A percentile compares a stretch with the other conserved stretches of the same genome.
These are phyloP conservation scores for Podaxis mareebaensis DNA, from an alignment of 768 basidiomycete species.

Conservation along the genomic window DNA sequence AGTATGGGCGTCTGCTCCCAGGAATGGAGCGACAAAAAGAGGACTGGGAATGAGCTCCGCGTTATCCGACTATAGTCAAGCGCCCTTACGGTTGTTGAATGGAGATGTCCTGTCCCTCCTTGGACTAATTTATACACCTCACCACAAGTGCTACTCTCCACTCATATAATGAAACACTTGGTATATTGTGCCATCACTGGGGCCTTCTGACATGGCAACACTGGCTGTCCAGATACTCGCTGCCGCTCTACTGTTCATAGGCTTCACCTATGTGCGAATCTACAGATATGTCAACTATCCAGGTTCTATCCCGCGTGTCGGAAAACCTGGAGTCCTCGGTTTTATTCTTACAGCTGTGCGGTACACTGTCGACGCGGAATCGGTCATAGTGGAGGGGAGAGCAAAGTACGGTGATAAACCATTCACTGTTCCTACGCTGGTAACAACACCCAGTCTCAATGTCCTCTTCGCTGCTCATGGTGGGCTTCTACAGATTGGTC, in stretches of 20 bases:
- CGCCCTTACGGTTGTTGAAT: background rate
- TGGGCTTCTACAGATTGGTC: slow-evolving; percentile 27
- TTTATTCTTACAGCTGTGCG: slow-evolving; percentile 36
- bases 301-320: slow-evolving; percentile 33
- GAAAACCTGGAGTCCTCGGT: slow-evolving; percentile 33
- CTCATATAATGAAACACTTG: background rate
- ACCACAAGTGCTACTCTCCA: background rate
- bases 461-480: background rate
- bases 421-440: slow-evolving; percentile 33
- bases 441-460: slow-evolving; percentile 9
- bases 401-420: slow-evolving; percentile 11
- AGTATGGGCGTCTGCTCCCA: background rate
- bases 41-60: background rate
- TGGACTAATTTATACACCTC: background rate
- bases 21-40: background rate
- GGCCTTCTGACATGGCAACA: background rate
- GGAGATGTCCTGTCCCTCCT: background rate
- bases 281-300: slow-evolving; percentile 28
- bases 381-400: slow-evolving; percentile 31
- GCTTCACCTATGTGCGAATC: slow-evolving; percentile 27
- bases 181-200: too few species aligned
- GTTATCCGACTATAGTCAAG: background rate
- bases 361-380: slow-evolving; percentile 32
- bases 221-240: slow-evolving; percentile 9
- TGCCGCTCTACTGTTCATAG: slow-evolving; percentile 21